These are phyloP conservation scores for Oxalis stricta DNA, from an alignment of 441 rosid genomes.

Conservation along the genomic window DNA sequence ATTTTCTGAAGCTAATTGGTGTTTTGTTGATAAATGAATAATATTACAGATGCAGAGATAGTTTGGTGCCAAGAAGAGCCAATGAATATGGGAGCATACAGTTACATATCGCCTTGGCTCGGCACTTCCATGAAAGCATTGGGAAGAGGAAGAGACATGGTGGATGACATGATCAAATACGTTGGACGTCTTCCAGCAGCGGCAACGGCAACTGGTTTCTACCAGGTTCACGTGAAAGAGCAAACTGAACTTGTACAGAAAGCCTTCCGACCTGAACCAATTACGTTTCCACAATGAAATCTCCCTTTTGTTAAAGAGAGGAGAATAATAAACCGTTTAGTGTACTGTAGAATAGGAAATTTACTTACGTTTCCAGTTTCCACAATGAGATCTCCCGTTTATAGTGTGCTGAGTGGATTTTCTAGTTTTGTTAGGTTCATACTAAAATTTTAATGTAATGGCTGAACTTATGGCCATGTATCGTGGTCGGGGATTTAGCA, in stretches of 20 bases:
- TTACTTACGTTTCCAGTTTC: no score
- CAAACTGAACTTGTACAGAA: conserved; percentile 63
- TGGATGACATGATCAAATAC: conserved; percentile 71
- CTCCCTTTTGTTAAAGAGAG: no score
- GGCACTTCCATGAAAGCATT: conserved; percentile 51
- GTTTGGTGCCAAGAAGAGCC: conserved; percentile 99
- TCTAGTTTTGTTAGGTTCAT: no score
- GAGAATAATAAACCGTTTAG: no score
- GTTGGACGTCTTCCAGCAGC: conserved; percentile 90
- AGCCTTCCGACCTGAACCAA: conserved; percentile 57
- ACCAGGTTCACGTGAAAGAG: conserved; percentile 61
- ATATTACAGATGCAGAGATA: conserved; percentile 63
- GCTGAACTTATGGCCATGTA: no score
- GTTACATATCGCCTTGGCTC: conserved; percentile 72
- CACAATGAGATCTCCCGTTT: no score
- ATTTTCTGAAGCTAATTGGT: background rate
- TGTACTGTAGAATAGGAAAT: no score
- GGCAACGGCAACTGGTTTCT: conserved; percentile 89
- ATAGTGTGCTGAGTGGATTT: no score
- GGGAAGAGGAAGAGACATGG: conserved; percentile 47
- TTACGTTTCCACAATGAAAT: no score
- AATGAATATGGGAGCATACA: conserved; percentile 91
- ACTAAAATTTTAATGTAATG: no score
- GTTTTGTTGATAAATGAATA: background rate
- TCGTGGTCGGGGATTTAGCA: no score